Conservation (phyloP, 176 grass and related monocot species). For the Triticum aestivum region IWGSC_CS_RefSeq_v2.1 NC_057794.1:326639113-326639612, state of each 20-base stretch:
- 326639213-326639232: constrained; percentile 75
- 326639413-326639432: constrained; percentile 15
- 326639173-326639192: constrained; percentile 36
- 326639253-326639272: constrained; percentile 62
- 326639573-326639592: constrained; percentile 93
- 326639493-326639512: constrained; percentile 75
- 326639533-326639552: constrained; percentile 98
- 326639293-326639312: constrained; percentile 81
- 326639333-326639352: constrained; percentile 81
- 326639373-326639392: constrained; percentile 64
- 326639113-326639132: not conserved
- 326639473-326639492: constrained; percentile 72
- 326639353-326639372: constrained; percentile 66
- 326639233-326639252: constrained; percentile 88
- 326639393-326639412: constrained; percentile 36
- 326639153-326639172: constrained; percentile 33
- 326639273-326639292: constrained; percentile 80
- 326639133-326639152: constrained; percentile 12
- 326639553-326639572: constrained; percentile 90
- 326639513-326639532: constrained; percentile 88
- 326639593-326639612: constrained; percentile 71
- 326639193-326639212: constrained; percentile 88
- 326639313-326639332: constrained; percentile 96
- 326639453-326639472: not conserved
- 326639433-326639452: constrained; percentile 7